Conservation (phyloP, 768 basidiomycete genomes). For the Gautieria morchelliformis region DNA sequence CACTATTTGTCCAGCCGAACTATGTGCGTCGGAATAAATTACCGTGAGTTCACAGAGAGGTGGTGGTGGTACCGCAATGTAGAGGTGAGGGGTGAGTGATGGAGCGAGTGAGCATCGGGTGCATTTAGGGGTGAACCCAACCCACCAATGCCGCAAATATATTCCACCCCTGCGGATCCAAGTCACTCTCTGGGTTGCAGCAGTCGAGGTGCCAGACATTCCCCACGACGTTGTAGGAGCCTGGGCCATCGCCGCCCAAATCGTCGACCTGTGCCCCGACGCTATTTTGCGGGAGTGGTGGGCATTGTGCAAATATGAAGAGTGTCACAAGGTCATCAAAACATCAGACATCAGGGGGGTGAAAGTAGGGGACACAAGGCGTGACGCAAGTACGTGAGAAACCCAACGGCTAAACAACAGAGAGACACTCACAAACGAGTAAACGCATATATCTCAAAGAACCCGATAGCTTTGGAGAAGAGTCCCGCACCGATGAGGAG, state of each 20-base stretch:
- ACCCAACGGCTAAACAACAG: neutral
- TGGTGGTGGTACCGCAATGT: neutral
- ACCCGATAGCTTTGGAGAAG: conserved; percentile 68
- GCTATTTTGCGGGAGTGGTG: conserved; percentile 12
- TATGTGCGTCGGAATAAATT: conserved; percentile 13
- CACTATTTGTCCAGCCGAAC: conserved; percentile 84
- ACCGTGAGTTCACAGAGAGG: neutral
- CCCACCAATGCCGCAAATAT: conserved; percentile 73
- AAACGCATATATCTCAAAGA: conserved; percentile 64
- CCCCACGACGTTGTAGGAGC: conserved; percentile 70
- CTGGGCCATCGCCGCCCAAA: conserved; percentile 63
- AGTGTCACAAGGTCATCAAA: too few species aligned
- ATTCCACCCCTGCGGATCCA: conserved; percentile 53
- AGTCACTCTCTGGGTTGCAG: conserved; percentile 54
- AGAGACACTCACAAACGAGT: conserved; percentile 32
- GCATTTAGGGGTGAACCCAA: conserved; percentile 1
- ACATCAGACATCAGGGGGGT: neutral
- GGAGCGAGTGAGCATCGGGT: neutral
- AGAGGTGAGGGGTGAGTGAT: neutral
- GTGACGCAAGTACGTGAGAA: neutral
- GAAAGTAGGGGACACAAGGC: neutral
- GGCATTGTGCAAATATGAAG: neutral
- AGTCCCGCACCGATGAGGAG: conserved; percentile 92
- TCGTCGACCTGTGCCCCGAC: conserved; percentile 73
- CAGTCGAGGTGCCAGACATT: conserved; percentile 87